Conservation (phyloP, 495 filamentous ascomycete genomes). For the Hypoxylon cercidicola region DNA sequence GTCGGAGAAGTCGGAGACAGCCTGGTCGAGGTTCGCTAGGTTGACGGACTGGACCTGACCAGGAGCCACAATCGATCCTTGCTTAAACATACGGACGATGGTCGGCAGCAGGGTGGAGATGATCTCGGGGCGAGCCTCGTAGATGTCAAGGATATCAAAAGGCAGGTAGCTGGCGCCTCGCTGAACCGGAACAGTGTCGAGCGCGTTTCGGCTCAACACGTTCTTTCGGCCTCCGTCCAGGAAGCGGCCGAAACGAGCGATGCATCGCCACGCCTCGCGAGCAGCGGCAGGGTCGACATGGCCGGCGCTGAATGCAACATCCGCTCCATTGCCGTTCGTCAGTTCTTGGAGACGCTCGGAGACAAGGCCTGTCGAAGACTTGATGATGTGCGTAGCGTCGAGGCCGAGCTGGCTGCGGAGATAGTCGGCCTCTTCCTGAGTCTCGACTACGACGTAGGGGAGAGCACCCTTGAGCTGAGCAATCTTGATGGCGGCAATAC, state of each 20-base stretch:
- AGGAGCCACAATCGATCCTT: conserved; percentile 11
- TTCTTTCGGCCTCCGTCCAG: conserved; percentile 64
- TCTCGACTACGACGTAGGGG: conserved; percentile 54
- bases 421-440: conserved; percentile 45
- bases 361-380: conserved; percentile 41
- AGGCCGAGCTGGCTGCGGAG: conserved; percentile 50
- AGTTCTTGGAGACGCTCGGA: conserved; percentile 18
- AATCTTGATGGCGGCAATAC: conserved; percentile 54
- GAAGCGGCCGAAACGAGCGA: conserved; percentile 63
- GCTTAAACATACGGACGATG: conserved; percentile 5
- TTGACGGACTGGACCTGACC: conserved; percentile 10
- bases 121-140: conserved; percentile 24
- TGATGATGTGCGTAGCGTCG: conserved; percentile 52
- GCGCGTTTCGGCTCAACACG: conserved; percentile 29
- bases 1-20: conserved; percentile 27
- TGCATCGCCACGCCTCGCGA: conserved; percentile 46
- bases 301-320: conserved; percentile 46
- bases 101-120: conserved; percentile 9
- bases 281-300: conserved; percentile 27
- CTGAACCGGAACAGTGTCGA: conserved; percentile 31
- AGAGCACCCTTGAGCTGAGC: conserved; percentile 52
- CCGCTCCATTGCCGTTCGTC: conserved; percentile 40
- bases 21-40: conserved; percentile 24
- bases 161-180: conserved; percentile 34
- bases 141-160: conserved; percentile 33